Evolutionary conservation across 805 yeast species (phyloP).

Genomic region (Wickerhamomyces silvicola): DNA sequence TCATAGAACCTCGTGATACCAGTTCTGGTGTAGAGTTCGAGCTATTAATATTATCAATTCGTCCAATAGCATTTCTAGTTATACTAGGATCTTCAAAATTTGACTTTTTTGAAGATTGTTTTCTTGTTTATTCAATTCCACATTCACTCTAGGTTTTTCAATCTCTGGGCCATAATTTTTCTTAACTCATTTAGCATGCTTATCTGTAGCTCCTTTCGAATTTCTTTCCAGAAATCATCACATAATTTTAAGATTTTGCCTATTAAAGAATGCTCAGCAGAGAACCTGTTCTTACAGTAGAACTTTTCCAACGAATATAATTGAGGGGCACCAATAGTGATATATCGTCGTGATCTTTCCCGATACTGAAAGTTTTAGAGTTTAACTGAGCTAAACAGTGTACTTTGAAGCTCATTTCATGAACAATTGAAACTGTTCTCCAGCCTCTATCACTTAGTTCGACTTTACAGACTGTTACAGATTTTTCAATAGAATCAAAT

Average conservation of each 20-base stretch:
- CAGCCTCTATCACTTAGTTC: slow-evolving; percentile 51
- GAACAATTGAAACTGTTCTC: slow-evolving; percentile 51
- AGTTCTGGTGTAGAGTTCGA: slow-evolving; percentile 7
- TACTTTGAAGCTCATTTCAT: slow-evolving; percentile 60
- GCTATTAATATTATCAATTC: slow-evolving; percentile 1
- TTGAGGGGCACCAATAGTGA: slow-evolving; percentile 57
- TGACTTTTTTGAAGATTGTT: slow-evolving; percentile 7
- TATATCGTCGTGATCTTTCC: slow-evolving; percentile 25
- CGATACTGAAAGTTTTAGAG: slow-evolving; percentile 37
- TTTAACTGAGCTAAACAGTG: slow-evolving; percentile 37
- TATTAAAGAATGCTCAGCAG: slow-evolving; percentile 25
- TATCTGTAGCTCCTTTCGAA: slow-evolving; percentile 38
- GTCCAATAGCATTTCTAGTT: slow-evolving; percentile 7
- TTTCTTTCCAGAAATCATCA: slow-evolving; percentile 46
- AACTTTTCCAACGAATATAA: slow-evolving; percentile 43
- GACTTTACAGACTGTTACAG: slow-evolving; percentile 37
- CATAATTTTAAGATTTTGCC: slow-evolving; percentile 30
- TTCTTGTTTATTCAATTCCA: slow-evolving; percentile 18
- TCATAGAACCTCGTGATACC: neutral
- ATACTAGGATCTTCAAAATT: slow-evolving; percentile 7
- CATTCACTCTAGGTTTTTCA: slow-evolving; percentile 21
- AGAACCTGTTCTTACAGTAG: slow-evolving; percentile 46
- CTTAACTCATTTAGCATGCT: slow-evolving; percentile 31
- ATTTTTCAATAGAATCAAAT: slow-evolving; percentile 34
- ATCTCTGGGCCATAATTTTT: slow-evolving; percentile 29